Conservation (phyloP, 2,329 filamentous ascomycete genomes). For the Arthrobotrys iridis region DNA sequence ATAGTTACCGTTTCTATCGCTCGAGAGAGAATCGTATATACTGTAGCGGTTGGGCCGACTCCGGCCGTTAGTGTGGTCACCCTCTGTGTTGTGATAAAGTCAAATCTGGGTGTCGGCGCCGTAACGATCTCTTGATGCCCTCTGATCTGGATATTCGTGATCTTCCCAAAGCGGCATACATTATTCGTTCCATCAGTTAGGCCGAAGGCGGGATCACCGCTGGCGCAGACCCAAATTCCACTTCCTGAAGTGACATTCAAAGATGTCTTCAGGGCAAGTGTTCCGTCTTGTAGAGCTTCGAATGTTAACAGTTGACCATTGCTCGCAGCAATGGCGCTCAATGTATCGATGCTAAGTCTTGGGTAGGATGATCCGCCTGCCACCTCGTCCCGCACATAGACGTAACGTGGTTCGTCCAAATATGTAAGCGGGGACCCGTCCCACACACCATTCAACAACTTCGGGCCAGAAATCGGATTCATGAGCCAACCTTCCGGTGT, state of each 20-base stretch:
- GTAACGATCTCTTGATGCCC: not conserved
- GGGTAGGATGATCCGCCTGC: not conserved
- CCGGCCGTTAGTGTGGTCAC: not conserved
- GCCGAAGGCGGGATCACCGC: not conserved
- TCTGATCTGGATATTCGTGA: not conserved
- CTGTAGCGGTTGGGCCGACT: not conserved
- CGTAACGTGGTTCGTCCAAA: not conserved
- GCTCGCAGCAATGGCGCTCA: not conserved
- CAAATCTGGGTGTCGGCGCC: not conserved
- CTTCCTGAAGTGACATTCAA: not conserved
- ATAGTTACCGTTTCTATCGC: not conserved
- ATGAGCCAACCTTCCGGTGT: slow-evolving; percentile 1
- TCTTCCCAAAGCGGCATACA: not conserved
- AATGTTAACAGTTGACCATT: not conserved
- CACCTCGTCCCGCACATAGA: not conserved
- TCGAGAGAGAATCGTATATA: not conserved
- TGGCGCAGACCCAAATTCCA: not conserved
- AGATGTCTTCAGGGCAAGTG: not conserved
- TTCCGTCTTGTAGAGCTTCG: not conserved
- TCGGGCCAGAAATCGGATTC: not conserved
- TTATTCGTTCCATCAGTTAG: not conserved
- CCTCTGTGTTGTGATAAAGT: not conserved
- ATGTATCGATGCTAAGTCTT: not conserved
- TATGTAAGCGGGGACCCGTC: not conserved
- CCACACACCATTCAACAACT: not conserved